Evolutionary conservation across 176 grass and related monocot genomes (phyloP).

Genomic region (Canna indica): DNA sequence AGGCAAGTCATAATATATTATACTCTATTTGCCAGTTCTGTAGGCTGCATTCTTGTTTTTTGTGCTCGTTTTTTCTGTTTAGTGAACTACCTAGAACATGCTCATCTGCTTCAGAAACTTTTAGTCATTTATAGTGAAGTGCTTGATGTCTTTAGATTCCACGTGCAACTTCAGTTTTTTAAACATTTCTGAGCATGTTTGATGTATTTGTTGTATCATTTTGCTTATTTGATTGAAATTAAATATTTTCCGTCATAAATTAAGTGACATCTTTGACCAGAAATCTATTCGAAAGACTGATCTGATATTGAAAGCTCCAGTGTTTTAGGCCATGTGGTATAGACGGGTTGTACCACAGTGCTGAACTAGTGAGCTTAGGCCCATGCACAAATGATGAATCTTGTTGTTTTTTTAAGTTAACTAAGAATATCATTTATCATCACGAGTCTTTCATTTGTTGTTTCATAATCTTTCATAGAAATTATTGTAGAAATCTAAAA

Average conservation of each 20-base stretch:
- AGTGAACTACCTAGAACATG: background rate
- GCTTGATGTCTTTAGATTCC: background rate
- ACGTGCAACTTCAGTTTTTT: background rate
- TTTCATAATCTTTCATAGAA: too few species aligned
- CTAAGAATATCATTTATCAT: background rate
- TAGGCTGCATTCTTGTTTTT: background rate
- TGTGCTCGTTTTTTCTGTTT: background rate
- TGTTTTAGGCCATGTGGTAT: too few species aligned
- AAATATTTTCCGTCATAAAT: background rate
- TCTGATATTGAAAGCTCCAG: too few species aligned
- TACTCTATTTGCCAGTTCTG: background rate
- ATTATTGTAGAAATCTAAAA: too few species aligned
- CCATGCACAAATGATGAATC: too few species aligned
- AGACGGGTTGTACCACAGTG: too few species aligned
- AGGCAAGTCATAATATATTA: background rate
- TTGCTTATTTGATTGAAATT: background rate
- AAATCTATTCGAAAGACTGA: background rate
- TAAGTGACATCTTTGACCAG: background rate
- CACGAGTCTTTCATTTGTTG: background rate
- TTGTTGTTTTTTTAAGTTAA: background rate
- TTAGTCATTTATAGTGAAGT: too few species aligned
- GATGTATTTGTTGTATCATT: background rate
- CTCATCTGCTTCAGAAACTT: background rate
- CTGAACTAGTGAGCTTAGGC: background rate
- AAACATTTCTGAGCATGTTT: background rate